A percentile compares a stretch with the other conserved stretches of the same genome.
Conservation (phyloP, 441 rosid genomes). For the Melastoma candidum region DNA sequence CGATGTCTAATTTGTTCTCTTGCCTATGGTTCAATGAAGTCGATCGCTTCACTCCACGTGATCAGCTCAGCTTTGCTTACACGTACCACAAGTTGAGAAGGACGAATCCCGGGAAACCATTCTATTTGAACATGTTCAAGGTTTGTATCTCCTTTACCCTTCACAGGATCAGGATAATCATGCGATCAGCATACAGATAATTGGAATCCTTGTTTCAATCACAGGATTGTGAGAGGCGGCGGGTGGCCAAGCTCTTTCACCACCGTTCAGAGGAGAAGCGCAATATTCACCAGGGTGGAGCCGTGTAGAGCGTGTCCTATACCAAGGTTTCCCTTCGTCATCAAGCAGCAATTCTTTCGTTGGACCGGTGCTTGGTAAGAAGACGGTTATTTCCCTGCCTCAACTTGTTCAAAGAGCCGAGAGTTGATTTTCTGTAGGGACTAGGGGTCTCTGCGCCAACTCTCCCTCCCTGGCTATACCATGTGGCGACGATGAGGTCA, state of each 20-base stretch:
- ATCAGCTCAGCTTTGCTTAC: slow-evolving; percentile 90
- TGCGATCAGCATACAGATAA: not conserved
- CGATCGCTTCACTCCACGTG: slow-evolving; percentile 92
- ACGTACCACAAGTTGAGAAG: slow-evolving; percentile 81
- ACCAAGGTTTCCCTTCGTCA: too few relatives aligned
- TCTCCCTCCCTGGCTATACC: too few relatives aligned
- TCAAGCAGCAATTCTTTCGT: too few relatives aligned
- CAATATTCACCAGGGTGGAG: slow-evolving; percentile 32
- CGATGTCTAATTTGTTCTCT: slow-evolving; percentile 93
- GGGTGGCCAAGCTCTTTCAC: slow-evolving; percentile 64
- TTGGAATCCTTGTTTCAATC: not conserved
- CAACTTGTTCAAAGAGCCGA: too few relatives aligned
- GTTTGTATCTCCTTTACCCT: slow-evolving; percentile 21
- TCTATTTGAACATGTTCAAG: slow-evolving; percentile 97
- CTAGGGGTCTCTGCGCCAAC: too few relatives aligned
- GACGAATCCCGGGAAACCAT: slow-evolving; percentile 68
- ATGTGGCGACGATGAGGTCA: too few relatives aligned
- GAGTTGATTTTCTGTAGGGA: too few relatives aligned
- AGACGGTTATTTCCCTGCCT: too few relatives aligned
- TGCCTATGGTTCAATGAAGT: slow-evolving; percentile 99
- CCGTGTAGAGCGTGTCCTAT: slow-evolving; percentile 17
- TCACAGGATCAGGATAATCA: not conserved
- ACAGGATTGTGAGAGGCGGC: slow-evolving; percentile 97
- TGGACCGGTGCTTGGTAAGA: too few relatives aligned
- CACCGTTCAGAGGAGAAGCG: slow-evolving; percentile 77